Conservation (phyloP, 1,284 basidiomycete species). For the Macrocystidia cucumis region DNA sequence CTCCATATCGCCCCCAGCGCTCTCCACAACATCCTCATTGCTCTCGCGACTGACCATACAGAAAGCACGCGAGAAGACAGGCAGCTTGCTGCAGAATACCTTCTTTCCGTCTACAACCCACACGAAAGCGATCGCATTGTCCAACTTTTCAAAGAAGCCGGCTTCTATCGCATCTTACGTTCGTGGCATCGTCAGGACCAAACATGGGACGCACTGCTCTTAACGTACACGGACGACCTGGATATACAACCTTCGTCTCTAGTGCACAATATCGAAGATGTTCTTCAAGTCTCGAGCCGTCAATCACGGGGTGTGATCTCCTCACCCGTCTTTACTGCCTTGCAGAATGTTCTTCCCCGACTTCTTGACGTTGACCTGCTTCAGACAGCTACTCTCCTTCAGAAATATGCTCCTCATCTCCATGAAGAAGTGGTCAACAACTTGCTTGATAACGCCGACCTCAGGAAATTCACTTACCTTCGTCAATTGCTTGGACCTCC, state of each 20-base stretch:
- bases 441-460: slow-evolving; percentile 35
- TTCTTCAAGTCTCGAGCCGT: slow-evolving; percentile 40
- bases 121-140: slow-evolving; percentile 67
- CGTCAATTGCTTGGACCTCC: slow-evolving; percentile 65
- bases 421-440: slow-evolving; percentile 53
- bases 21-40: slow-evolving; percentile 72
- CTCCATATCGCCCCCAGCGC: slow-evolving; percentile 63
- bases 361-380: slow-evolving; percentile 58
- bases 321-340: slow-evolving; percentile 39
- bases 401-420: slow-evolving; percentile 55
- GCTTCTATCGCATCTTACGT: slow-evolving; percentile 88
- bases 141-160: slow-evolving; percentile 70
- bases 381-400: slow-evolving; percentile 70
- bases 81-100: slow-evolving; percentile 90
- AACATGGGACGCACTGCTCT: slow-evolving; percentile 70
- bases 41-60: slow-evolving; percentile 71
- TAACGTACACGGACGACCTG: slow-evolving; percentile 73
- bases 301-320: slow-evolving; percentile 40
- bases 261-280: slow-evolving; percentile 58
- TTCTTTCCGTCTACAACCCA: slow-evolving; percentile 90
- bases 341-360: slow-evolving; percentile 52
- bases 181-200: slow-evolving; percentile 71
- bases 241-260: slow-evolving; percentile 55
- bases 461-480: slow-evolving; percentile 73
- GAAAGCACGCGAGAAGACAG: slow-evolving; percentile 82